These are phyloP conservation scores for Nicotiana obtusifolia DNA, from an alignment of 257 asterid genomes.

Conservation along the genomic window DNA sequence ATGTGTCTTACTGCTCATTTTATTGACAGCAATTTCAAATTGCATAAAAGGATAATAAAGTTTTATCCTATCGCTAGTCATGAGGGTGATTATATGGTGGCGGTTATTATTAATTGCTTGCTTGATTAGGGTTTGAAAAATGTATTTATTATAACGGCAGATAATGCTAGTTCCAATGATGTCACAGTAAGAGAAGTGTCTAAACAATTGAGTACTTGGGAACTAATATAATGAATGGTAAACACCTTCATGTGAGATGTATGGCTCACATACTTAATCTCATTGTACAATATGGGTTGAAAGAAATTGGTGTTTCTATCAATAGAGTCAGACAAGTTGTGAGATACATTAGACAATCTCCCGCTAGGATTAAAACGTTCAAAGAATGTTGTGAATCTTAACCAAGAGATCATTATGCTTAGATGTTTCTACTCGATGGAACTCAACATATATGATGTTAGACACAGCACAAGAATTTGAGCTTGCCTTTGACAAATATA, in stretches of 20 bases:
- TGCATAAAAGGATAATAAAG: no score
- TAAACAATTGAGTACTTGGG: background rate
- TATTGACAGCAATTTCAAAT: no score
- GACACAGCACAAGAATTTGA: background rate
- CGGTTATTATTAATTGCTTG: no score
- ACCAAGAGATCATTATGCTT: background rate
- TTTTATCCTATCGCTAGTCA: no score
- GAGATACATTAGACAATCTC: conserved; percentile 11
- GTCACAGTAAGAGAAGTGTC: background rate
- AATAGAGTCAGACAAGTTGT: background rate
- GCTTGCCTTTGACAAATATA: background rate
- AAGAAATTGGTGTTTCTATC: background rate
- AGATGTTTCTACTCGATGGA: background rate
- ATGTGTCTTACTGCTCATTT: no score
- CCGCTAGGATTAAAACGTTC: background rate
- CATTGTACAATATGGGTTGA: background rate
- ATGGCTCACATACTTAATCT: conserved; percentile 10
- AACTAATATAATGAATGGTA: background rate
- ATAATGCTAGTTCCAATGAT: background rate
- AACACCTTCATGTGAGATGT: background rate
- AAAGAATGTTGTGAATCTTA: background rate
- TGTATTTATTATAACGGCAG: background rate
- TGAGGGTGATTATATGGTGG: no score
- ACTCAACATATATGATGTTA: background rate
- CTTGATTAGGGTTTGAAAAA: background rate